Evolutionary conservation across 805 yeast genomes (phyloP).

Genomic region (Wickerhamiella siamensis): DNA sequence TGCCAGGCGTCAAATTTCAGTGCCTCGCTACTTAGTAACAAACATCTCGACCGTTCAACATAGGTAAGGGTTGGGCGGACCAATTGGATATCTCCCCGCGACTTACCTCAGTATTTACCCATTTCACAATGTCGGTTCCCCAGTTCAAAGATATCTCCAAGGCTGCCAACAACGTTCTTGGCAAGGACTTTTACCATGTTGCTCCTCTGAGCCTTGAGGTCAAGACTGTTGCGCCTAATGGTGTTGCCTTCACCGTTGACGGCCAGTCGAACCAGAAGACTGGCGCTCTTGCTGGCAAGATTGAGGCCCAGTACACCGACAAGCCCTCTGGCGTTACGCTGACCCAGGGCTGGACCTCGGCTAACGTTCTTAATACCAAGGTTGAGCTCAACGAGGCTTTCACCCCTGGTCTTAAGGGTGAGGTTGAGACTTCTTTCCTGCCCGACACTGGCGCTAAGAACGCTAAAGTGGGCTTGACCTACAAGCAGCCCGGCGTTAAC

Average conservation of each 20-base stretch:
- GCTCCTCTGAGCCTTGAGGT: constrained; percentile 79
- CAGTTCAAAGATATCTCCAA: constrained; percentile 89
- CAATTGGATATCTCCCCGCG: too few relatives aligned
- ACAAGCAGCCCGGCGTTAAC: constrained; percentile 82
- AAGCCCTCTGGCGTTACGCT: constrained; percentile 82
- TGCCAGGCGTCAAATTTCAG: too few relatives aligned
- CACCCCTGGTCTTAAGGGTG: constrained; percentile 91
- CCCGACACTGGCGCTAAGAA: constrained; percentile 70
- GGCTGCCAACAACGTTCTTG: constrained; percentile 78
- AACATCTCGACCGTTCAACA: too few relatives aligned
- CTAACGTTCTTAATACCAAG: constrained; percentile 83
- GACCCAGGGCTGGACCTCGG: constrained; percentile 96
- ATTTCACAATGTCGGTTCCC: constrained; percentile 68
- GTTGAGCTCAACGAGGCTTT: constrained; percentile 81
- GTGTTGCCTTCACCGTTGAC: constrained; percentile 86
- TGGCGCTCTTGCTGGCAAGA: constrained; percentile 69
- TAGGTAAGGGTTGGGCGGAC: too few relatives aligned
- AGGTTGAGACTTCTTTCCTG: constrained; percentile 70
- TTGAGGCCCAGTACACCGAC: constrained; percentile 88
- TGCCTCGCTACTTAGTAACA: too few relatives aligned
- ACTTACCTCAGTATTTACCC: too few relatives aligned
- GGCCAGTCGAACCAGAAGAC: constrained; percentile 72
- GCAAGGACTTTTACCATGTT: constrained; percentile 85
- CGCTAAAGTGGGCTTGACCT: constrained; percentile 80
- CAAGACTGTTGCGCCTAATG: constrained; percentile 89